These are phyloP conservation scores for Rossbeevera mucosa DNA, from an alignment of 768 basidiomycete species.

Conservation along the genomic window DNA sequence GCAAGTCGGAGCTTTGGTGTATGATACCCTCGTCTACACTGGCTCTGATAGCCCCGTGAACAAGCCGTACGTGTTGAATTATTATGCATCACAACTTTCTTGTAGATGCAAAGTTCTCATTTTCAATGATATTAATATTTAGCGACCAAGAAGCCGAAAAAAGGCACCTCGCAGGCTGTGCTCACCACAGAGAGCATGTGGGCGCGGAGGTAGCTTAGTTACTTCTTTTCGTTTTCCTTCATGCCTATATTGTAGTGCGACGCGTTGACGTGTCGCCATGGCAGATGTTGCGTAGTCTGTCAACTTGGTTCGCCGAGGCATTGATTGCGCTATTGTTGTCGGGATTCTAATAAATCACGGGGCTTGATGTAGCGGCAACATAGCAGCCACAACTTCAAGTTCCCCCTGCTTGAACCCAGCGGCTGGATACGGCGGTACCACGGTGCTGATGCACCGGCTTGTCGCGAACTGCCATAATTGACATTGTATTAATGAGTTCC, in stretches of 20 bases:
- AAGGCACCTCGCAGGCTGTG: slow-evolving; percentile 14
- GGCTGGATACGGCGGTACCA: too few relatives aligned
- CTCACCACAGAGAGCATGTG: neutral
- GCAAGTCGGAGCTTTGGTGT: slow-evolving; percentile 48
- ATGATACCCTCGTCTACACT: slow-evolving; percentile 55
- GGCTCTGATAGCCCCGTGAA: slow-evolving; percentile 54
- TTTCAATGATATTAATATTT: neutral
- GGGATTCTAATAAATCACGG: too few relatives aligned
- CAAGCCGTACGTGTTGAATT: slow-evolving; percentile 37
- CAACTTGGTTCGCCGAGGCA: neutral
- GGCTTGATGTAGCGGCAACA: too few relatives aligned
- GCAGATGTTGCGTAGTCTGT: neutral
- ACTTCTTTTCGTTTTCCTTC: neutral
- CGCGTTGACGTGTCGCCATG: neutral
- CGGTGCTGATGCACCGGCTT: too few relatives aligned
- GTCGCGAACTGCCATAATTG: too few relatives aligned
- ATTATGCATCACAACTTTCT: neutral
- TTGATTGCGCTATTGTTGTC: neutral
- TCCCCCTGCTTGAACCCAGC: too few relatives aligned
- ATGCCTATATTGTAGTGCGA: neutral
- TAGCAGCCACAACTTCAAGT: too few relatives aligned
- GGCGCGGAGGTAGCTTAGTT: slow-evolving; percentile 9
- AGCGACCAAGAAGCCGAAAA: slow-evolving; percentile 13
- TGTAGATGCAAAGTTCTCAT: neutral
- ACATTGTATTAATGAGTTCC: too few relatives aligned